A percentile compares a stretch with the other conserved stretches of the same genome.
phyloP scores from a whole-genome alignment of 202 grass and related monocot species.

The Elaeis oleifera region DNA sequence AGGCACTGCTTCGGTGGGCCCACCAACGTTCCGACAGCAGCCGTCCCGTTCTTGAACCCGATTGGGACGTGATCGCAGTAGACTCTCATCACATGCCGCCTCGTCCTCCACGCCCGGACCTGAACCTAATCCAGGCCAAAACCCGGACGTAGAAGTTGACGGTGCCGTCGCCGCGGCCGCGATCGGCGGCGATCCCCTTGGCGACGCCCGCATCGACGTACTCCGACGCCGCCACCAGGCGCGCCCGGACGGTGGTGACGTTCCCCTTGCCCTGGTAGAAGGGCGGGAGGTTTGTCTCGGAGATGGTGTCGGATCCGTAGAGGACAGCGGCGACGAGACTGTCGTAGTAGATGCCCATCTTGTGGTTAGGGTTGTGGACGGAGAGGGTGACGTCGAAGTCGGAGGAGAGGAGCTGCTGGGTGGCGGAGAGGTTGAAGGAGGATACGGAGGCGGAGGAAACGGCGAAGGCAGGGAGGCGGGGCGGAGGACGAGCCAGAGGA shows the following conservation, averaged over 20 bases:
- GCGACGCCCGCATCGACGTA: conserved; percentile 52
- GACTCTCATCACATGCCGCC: conserved; percentile 53
- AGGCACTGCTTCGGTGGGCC: conserved; percentile 34
- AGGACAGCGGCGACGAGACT: conserved; percentile 28
- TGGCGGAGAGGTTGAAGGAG: conserved; percentile 40
- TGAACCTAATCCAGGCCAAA: conserved; percentile 46
- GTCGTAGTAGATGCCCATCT: conserved; percentile 65
- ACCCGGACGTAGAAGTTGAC: conserved; percentile 59
- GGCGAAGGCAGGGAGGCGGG: conserved; percentile 48
- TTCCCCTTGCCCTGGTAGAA: conserved; percentile 43
- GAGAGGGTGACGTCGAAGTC: conserved; percentile 45
- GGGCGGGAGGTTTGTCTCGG: conserved; percentile 46
- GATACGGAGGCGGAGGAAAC: conserved; percentile 48
- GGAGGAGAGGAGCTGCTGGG: conserved; percentile 45
- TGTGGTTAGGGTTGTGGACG: conserved; percentile 62
- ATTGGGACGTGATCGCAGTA: conserved; percentile 54
- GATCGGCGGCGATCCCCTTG: conserved; percentile 30
- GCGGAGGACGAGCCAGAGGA: conserved; percentile 87
- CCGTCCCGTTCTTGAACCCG: conserved; percentile 39
- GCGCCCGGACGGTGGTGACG: conserved; percentile 38
- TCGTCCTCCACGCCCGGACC: conserved; percentile 66
- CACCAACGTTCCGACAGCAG: conserved; percentile 31
- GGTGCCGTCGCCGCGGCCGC: conserved; percentile 18
- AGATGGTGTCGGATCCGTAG: conserved; percentile 31
- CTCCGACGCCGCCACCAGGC: conserved; percentile 35